phyloP scores from a whole-genome alignment of 208 protist genomes.

The Wallacemonas sp. region DNA sequence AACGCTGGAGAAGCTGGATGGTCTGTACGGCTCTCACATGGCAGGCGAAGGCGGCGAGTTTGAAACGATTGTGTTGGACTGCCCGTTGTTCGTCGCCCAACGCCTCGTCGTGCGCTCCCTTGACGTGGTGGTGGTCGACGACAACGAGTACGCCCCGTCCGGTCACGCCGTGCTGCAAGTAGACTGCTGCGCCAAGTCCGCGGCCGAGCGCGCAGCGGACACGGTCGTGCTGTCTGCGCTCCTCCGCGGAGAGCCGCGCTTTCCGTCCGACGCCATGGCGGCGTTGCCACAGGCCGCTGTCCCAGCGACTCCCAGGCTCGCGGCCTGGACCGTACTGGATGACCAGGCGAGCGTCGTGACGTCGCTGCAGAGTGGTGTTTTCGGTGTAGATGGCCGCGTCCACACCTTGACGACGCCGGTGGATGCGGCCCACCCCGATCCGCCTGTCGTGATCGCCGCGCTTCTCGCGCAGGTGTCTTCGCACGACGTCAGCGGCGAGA shows the following conservation, averaged over 20 bases:
- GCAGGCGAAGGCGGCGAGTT: conserved; percentile 99
- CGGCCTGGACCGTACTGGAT: not conserved
- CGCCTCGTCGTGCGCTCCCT: conserved; percentile 41
- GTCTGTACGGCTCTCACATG: conserved; percentile 86
- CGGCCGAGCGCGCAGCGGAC: conserved; percentile 35
- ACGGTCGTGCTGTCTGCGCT: conserved; percentile 36
- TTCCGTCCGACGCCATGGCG: conserved; percentile 49
- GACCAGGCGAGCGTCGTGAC: not conserved
- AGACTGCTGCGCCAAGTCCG: conserved; percentile 38
- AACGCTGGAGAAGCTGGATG: conserved; percentile 53
- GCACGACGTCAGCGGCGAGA: not conserved
- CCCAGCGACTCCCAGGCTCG: too few species aligned
- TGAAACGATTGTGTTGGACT: conserved; percentile 98
- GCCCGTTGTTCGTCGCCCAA: conserved; percentile 84
- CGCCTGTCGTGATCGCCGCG: not conserved
- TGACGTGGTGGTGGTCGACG: conserved; percentile 72
- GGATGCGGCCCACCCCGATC: not conserved
- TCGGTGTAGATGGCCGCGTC: not conserved
- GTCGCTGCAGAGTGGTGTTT: not conserved
- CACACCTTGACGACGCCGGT: not conserved
- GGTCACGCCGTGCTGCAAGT: conserved; percentile 65
- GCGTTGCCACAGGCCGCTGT: conserved; percentile 4
- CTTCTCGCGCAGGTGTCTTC: not conserved
- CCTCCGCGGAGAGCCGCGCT: conserved; percentile 11
- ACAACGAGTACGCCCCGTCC: conserved; percentile 77